Percentiles rank a stretch among this genome's conserved stretches.
Conservation (phyloP, 2,329 filamentous ascomycete species). For the Claviceps monticola region DNA sequence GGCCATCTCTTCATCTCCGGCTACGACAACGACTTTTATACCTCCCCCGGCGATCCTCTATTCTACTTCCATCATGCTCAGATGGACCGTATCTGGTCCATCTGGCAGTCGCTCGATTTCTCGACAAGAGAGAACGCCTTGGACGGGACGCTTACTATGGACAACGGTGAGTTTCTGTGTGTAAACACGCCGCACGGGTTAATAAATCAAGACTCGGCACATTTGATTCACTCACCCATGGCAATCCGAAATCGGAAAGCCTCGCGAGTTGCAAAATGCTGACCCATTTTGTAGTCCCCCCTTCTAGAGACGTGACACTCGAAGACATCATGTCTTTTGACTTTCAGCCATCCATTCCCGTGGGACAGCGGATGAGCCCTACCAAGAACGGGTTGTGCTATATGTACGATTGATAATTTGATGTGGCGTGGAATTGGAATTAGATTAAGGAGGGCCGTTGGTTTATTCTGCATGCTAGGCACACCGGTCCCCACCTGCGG, state of each 20-base stretch:
- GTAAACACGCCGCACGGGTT: not conserved
- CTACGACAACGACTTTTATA: slow-evolving; percentile 3
- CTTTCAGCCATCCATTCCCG: not conserved
- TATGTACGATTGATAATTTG: not conserved
- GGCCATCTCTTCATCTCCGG: slow-evolving; percentile 2
- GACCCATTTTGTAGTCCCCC: not conserved
- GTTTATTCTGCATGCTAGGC: no score
- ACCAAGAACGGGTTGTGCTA: not conserved
- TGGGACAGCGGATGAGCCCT: not conserved
- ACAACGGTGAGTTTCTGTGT: slow-evolving; percentile 1
- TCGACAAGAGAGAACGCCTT: not conserved
- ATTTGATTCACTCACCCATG: not conserved
- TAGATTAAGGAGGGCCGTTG: no score
- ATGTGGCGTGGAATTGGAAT: not conserved
- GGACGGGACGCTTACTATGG: not conserved
- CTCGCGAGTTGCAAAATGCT: no score
- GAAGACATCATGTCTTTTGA: not conserved
- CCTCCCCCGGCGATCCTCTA: slow-evolving; percentile 3
- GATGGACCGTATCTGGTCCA: slow-evolving; percentile 4
- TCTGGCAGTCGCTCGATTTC: slow-evolving; percentile 6
- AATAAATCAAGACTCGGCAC: no score
- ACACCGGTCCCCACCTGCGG: no score
- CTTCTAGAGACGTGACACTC: not conserved
- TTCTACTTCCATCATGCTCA: slow-evolving; percentile 5
- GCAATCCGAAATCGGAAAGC: not conserved